phyloP scores from a whole-genome alignment of 192 early-diverging fungal genomes.

The Coemansia sp. region DNA sequence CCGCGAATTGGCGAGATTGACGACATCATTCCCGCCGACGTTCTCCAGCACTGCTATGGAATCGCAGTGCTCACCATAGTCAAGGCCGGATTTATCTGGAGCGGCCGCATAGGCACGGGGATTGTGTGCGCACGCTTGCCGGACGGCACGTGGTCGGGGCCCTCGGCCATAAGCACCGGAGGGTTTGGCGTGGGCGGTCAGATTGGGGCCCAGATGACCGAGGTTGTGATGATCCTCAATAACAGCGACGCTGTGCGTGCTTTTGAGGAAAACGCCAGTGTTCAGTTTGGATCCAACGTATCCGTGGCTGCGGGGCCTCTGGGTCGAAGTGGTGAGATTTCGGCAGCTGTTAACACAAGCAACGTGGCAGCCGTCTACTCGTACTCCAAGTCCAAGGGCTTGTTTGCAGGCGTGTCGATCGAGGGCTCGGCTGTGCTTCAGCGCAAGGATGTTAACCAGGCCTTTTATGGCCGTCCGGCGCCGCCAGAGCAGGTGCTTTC shows the following conservation, averaged over 20 bases:
- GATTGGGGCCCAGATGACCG: constrained; percentile 86
- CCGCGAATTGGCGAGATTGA: constrained; percentile 58
- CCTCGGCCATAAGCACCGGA: constrained; percentile 79
- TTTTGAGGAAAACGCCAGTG: constrained; percentile 78
- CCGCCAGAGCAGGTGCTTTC: constrained; percentile 78
- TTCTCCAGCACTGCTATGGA: constrained; percentile 78
- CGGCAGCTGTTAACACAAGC: constrained; percentile 64
- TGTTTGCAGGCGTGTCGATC: constrained; percentile 91
- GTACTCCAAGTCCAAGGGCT: constrained; percentile 89
- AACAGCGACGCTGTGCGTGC: constrained; percentile 78
- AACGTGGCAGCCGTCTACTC: constrained; percentile 88
- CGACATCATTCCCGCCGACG: constrained; percentile 67
- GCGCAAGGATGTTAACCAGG: constrained; percentile 82
- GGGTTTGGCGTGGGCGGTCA: constrained; percentile 86
- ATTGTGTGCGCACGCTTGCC: constrained; percentile 77
- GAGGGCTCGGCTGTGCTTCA: constrained; percentile 86
- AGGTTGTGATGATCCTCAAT: constrained; percentile 90
- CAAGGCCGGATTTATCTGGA: constrained; percentile 92
- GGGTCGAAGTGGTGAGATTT: constrained; percentile 83
- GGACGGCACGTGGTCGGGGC: constrained; percentile 78
- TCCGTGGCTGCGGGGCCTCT: constrained; percentile 88
- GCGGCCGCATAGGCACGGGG: constrained; percentile 81
- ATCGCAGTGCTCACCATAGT: constrained; percentile 89
- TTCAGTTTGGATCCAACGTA: constrained; percentile 84
- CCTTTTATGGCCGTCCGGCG: constrained; percentile 81